Percentiles rank a stretch among this genome's conserved stretches.
Conservation (phyloP, 2,329 filamentous ascomycete species). For the Pseudogymnoascus sp. region DNA sequence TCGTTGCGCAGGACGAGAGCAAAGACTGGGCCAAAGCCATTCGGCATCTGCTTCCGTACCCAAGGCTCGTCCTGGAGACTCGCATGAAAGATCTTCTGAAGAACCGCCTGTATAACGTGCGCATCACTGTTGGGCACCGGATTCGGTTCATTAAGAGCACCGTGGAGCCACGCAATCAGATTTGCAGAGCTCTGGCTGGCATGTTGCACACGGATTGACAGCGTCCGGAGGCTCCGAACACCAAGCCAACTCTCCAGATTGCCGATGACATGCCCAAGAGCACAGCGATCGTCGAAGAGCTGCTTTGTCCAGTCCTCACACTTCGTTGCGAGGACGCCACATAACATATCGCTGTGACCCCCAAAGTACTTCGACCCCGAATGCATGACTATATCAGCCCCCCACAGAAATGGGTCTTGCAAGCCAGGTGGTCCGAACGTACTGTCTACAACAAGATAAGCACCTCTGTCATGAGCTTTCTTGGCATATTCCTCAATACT, state of each 20-base stretch:
- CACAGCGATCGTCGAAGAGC: constrained; percentile 62
- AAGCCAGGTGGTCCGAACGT: constrained; percentile 90
- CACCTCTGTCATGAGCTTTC: constrained; percentile 63
- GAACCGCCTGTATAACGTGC: constrained; percentile 41
- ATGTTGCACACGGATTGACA: constrained; percentile 71
- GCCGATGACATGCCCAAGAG: constrained; percentile 80
- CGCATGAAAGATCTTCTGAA: constrained; percentile 64
- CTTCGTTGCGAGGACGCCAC: constrained; percentile 67
- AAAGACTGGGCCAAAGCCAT: constrained; percentile 85
- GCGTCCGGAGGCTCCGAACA: constrained; percentile 72
- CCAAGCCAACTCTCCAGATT: constrained; percentile 89
- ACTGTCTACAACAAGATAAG: constrained; percentile 76
- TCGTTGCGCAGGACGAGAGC: constrained; percentile 57
- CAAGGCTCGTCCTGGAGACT: constrained; percentile 69
- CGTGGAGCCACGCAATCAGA: constrained; percentile 63
- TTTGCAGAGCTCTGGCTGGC: constrained; percentile 64
- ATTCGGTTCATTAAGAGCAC: constrained; percentile 16
- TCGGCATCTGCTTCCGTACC: constrained; percentile 82
- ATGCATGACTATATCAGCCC: constrained; percentile 85
- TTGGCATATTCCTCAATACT: constrained; percentile 64
- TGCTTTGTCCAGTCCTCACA: constrained; percentile 50
- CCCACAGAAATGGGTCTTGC: constrained; percentile 73
- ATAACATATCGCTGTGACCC: constrained; percentile 88
- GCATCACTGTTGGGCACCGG: constrained; percentile 27
- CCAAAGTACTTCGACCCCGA: constrained; percentile 94